These are phyloP conservation scores for Coelastrella sp. DNA, from an alignment of 139 green algal genomes.

Conservation along the genomic window DNA sequence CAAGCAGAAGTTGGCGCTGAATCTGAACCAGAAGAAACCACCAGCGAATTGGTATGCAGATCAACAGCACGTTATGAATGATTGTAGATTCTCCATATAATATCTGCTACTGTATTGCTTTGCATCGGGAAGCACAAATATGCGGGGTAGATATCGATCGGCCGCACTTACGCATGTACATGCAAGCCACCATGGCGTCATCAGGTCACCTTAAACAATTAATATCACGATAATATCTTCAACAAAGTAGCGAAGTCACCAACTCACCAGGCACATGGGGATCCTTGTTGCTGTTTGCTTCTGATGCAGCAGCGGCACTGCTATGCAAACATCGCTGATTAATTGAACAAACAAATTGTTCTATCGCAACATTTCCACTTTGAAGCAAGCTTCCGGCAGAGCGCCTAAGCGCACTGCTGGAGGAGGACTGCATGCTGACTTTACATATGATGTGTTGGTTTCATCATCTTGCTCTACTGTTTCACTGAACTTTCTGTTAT, in stretches of 20 bases:
- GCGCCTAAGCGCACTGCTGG: conserved; percentile 7
- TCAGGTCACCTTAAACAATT: neutral
- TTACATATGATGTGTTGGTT: too few relatives aligned
- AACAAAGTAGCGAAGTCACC: neutral
- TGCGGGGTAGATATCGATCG: neutral
- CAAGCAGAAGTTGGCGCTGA: neutral
- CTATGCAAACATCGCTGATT: neutral
- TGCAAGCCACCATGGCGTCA: neutral
- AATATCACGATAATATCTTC: neutral
- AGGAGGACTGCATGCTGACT: neutral
- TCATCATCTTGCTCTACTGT: too few relatives aligned
- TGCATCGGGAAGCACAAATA: neutral
- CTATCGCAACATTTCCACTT: conserved; percentile 2
- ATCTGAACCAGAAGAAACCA: too few relatives aligned
- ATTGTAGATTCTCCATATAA: too few relatives aligned
- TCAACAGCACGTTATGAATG: too few relatives aligned
- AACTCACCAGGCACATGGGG: neutral
- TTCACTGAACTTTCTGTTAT: too few relatives aligned
- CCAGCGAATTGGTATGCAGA: too few relatives aligned
- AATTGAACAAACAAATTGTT: neutral
- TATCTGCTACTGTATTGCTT: too few relatives aligned
- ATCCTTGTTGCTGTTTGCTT: neutral
- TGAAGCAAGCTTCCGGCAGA: conserved; percentile 13
- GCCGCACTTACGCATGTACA: neutral
- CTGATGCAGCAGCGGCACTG: neutral